A percentile compares a stretch with the other conserved stretches of the same genome.
Conservation (phyloP, 805 yeast genomes). For the Debaryomyces prosopidis region DNA sequence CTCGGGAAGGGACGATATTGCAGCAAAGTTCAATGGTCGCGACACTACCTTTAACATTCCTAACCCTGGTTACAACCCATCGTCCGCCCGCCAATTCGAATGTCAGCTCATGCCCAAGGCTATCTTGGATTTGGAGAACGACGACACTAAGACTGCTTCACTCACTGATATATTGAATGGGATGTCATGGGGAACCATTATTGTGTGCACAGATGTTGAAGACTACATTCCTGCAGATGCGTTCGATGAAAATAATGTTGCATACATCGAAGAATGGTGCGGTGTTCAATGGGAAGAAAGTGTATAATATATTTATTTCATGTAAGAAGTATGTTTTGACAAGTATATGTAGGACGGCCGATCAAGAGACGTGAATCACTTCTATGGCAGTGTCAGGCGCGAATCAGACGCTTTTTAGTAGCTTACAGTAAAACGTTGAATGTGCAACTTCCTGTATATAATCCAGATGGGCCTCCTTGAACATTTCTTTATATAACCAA, state of each 20-base stretch:
- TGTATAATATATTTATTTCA: slow-evolving; percentile 9
- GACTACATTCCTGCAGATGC: slow-evolving; percentile 54
- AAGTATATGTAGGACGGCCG: no score
- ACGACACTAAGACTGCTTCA: slow-evolving; percentile 16
- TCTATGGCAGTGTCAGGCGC: background rate
- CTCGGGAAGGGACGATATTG: slow-evolving; percentile 58
- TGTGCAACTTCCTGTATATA: no score
- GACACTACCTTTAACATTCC: slow-evolving; percentile 43
- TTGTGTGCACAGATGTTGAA: slow-evolving; percentile 73
- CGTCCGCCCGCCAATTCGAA: slow-evolving; percentile 67
- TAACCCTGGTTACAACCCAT: slow-evolving; percentile 59
- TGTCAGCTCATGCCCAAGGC: slow-evolving; percentile 93
- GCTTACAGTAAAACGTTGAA: no score
- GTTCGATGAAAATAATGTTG: slow-evolving; percentile 67
- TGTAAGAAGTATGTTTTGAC: no score
- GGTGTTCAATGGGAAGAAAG: slow-evolving; percentile 83
- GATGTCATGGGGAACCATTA: slow-evolving; percentile 97
- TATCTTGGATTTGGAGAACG: slow-evolving; percentile 74
- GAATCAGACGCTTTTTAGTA: background rate
- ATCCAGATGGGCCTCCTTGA: no score
- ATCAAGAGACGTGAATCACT: no score
- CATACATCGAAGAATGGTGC: slow-evolving; percentile 75
- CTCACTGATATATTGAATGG: slow-evolving; percentile 58
- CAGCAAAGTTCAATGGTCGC: slow-evolving; percentile 29
- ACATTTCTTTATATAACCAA: no score